A percentile compares a stretch with the other conserved stretches of the same genome.
Evolutionary conservation across 129 eudicot species (phyloP).

Genomic region (Tagetes patula): DNA sequence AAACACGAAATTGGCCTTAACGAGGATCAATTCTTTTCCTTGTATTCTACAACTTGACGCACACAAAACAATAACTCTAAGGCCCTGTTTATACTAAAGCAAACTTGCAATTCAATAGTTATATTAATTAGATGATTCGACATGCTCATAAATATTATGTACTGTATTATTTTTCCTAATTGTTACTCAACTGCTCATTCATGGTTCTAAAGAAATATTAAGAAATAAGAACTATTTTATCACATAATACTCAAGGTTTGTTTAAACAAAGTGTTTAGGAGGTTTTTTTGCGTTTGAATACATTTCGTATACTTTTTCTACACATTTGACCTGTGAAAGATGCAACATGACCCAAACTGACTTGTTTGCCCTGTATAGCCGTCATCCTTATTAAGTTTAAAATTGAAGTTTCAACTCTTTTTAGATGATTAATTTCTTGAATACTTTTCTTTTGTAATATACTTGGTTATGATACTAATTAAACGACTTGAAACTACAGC

Average conservation of each 20-base stretch:
- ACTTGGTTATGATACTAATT: not conserved
- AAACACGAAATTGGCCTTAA: no score
- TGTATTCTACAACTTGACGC: no score
- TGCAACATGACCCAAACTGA: not conserved
- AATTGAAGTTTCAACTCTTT: not conserved
- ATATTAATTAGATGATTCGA: not conserved
- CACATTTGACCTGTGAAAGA: not conserved
- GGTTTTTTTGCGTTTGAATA: not conserved
- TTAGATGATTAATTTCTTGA: not conserved
- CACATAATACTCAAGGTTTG: no score
- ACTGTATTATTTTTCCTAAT: not conserved
- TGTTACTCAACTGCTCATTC: not conserved
- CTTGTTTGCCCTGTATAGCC: no score
- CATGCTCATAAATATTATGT: not conserved
- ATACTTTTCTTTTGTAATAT: not conserved
- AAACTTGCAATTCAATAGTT: no score
- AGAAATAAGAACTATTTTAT: not conserved
- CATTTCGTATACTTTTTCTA: not conserved
- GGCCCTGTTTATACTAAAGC: no score
- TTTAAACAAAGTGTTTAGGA: not conserved
- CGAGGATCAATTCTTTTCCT: no score
- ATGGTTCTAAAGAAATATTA: not conserved
- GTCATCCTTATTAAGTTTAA: not conserved
- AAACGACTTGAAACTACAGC: conserved; percentile 35
- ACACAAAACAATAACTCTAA: no score